phyloP scores from a whole-genome alignment of 192 early-diverging fungal genomes.

The Ramicandelaber brevisporus region DNA sequence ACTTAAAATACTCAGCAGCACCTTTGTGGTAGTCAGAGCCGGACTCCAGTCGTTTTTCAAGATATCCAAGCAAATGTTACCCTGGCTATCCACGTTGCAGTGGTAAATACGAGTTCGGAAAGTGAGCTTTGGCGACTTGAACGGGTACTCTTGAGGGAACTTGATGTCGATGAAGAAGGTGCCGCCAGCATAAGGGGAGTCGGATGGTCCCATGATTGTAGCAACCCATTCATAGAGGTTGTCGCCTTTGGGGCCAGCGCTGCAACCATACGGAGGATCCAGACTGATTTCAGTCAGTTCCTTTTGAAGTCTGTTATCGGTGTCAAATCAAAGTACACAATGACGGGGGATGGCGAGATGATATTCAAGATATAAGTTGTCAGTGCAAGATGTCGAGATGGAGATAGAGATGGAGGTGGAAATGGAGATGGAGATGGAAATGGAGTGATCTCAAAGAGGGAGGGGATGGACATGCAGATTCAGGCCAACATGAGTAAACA shows the following conservation, averaged over 20 bases:
- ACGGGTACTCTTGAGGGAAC: constrained; percentile 86
- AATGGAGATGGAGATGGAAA: neutral
- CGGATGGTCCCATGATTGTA: constrained; percentile 73
- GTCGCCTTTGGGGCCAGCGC: constrained; percentile 88
- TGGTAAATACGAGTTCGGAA: constrained; percentile 91
- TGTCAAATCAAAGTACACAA: constrained; percentile 1
- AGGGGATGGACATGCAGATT: constrained; percentile 1
- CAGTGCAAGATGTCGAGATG: constrained; percentile 1
- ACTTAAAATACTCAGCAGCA: constrained; percentile 80
- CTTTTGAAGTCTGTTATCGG: constrained; percentile 87
- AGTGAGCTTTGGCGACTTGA: constrained; percentile 82
- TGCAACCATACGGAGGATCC: constrained; percentile 83
- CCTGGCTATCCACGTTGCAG: constrained; percentile 84
- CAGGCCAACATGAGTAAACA: neutral
- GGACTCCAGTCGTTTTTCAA: constrained; percentile 97
- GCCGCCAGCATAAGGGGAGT: constrained; percentile 71
- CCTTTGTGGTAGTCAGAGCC: constrained; percentile 83
- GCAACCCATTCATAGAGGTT: constrained; percentile 92
- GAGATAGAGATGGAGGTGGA: neutral
- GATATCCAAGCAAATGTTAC: constrained; percentile 81
- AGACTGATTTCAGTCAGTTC: constrained; percentile 91
- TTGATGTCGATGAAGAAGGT: constrained; percentile 83
- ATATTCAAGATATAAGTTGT: constrained; percentile 2
- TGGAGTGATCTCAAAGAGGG: no score
- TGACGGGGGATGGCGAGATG: no score